Conservation (phyloP, 768 basidiomycete species). For the Erythrobasidium yunnanense region DNA sequence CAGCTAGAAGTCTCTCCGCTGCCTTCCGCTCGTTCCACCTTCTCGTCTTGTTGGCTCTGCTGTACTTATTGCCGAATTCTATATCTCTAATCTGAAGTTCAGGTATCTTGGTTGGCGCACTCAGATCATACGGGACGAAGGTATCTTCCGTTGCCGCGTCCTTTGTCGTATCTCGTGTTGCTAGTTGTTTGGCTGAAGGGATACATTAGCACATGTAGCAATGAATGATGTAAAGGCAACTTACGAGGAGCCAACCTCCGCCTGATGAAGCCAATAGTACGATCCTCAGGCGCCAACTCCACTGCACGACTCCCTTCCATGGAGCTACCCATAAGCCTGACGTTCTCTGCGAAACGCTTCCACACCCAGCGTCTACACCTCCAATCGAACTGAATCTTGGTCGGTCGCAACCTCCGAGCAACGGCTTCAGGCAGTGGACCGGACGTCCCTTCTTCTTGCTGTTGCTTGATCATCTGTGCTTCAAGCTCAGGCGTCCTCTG, state of each 20-base stretch:
- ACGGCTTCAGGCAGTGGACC: background rate
- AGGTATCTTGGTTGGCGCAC: background rate
- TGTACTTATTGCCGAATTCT: conserved; percentile 6
- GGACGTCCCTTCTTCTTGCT: background rate
- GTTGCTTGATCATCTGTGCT: conserved; percentile 10
- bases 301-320: background rate
- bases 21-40: background rate
- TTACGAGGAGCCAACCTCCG: background rate
- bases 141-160: background rate
- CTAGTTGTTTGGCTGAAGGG: background rate
- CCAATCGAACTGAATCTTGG: conserved; percentile 13
- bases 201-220: background rate
- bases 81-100: conserved; percentile 13
- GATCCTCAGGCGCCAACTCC: conserved; percentile 1
- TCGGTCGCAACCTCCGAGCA: background rate
- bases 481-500: conserved; percentile 2
- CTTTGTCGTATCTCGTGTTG: conserved; percentile 1
- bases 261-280: background rate
- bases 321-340: background rate
- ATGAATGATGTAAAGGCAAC: background rate
- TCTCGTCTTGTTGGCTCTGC: background rate
- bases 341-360: conserved; percentile 8
- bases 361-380: conserved; percentile 1
- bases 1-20: background rate
- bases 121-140: background rate